Percentiles rank a stretch among this genome's conserved stretches.
phyloP scores from a whole-genome alignment of 495 filamentous ascomycete species.

The Physcia stellaris region DNA sequence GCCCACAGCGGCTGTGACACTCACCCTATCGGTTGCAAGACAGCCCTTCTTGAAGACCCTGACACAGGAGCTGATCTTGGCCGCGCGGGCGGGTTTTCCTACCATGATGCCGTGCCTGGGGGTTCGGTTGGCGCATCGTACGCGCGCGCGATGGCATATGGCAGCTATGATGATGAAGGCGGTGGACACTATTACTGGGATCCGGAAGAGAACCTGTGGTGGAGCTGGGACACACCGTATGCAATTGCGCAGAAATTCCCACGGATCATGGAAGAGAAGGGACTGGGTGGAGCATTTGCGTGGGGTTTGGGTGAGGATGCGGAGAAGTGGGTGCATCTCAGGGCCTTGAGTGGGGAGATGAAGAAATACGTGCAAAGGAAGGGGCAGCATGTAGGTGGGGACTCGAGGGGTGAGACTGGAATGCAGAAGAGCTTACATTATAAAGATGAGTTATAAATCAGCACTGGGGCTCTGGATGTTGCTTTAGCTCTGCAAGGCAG shows the following conservation, averaged over 20 bases:
- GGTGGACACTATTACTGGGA: slow-evolving; percentile 65
- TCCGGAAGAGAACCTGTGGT: slow-evolving; percentile 43
- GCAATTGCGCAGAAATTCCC: slow-evolving; percentile 50
- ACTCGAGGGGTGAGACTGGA: too few species aligned
- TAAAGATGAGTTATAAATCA: too few species aligned
- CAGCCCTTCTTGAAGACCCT: slow-evolving; percentile 49
- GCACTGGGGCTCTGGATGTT: too few species aligned
- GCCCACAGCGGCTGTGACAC: slow-evolving; percentile 29
- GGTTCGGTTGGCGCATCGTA: slow-evolving; percentile 35
- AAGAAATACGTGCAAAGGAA: slow-evolving; percentile 13
- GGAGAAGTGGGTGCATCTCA: slow-evolving; percentile 41
- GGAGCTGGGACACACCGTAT: slow-evolving; percentile 60
- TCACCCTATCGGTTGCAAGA: slow-evolving; percentile 47
- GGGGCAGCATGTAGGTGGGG: too few species aligned
- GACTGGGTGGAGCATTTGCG: slow-evolving; percentile 56
- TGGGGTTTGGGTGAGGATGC: slow-evolving; percentile 67
- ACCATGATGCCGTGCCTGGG: slow-evolving; percentile 33
- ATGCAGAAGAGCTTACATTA: too few species aligned
- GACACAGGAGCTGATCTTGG: slow-evolving; percentile 50
- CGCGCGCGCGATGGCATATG: slow-evolving; percentile 35
- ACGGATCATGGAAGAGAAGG: slow-evolving; percentile 40
- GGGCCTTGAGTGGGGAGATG: slow-evolving; percentile 38
- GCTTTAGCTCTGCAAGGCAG: too few species aligned
- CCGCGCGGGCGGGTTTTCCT: slow-evolving; percentile 48
- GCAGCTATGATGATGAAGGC: slow-evolving; percentile 39